Conservation (phyloP, 2,329 filamentous ascomycete genomes). For the Cladosporium phlei region DNA sequence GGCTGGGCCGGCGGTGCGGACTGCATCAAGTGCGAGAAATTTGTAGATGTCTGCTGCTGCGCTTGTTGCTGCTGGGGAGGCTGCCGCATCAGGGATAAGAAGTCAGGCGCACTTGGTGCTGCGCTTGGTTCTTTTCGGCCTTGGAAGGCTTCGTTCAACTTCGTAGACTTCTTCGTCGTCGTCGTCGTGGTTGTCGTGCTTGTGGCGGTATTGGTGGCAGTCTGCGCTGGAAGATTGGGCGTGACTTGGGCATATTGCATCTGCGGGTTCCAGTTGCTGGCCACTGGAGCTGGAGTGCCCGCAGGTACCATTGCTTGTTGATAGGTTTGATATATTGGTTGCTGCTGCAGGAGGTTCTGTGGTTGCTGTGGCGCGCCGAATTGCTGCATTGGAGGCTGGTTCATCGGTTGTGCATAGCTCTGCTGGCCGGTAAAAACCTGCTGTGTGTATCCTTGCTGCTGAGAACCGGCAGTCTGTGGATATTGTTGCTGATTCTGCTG, state of each 20-base stretch:
- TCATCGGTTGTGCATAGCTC: neutral
- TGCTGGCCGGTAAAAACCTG: neutral
- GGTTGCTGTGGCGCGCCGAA: neutral
- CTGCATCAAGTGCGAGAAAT: neutral
- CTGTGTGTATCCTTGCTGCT: neutral
- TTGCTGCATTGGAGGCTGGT: neutral
- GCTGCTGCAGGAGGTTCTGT: neutral
- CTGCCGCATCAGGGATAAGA: neutral
- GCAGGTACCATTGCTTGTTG: neutral
- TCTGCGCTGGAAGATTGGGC: neutral
- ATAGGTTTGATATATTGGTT: neutral
- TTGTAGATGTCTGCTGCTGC: neutral
- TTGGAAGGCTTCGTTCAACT: neutral
- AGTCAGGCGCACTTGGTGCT: neutral
- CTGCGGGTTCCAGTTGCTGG: too few species aligned
- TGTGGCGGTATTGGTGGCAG: conserved; percentile 1
- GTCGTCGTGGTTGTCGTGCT: conserved; percentile 10
- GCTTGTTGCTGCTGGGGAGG: neutral
- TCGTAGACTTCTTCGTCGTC: conserved; percentile 5
- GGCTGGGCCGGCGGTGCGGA: neutral
- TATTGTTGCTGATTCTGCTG: neutral
- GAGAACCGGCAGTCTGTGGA: too few species aligned
- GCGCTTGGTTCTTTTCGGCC: too few species aligned
- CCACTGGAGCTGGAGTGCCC: neutral
- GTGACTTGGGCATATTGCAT: neutral